Conservation (phyloP, 257 asterid species). For the Lantana camara region DNA sequence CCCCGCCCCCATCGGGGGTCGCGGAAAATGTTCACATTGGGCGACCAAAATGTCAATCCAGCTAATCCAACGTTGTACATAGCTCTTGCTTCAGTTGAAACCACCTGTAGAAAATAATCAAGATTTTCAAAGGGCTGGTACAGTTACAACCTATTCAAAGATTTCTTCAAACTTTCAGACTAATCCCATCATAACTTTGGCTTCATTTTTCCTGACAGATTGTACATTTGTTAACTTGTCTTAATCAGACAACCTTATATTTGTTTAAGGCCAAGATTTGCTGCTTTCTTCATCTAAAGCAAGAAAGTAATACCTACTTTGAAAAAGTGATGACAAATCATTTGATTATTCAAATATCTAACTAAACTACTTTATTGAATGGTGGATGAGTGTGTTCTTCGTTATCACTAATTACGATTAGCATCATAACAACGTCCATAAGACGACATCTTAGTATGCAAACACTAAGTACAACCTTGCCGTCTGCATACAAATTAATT, state of each 20-base stretch:
- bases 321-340: conserved; percentile 22
- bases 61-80: conserved; percentile 92
- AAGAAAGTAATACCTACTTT: conserved; percentile 29
- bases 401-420: neutral
- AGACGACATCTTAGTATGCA: conserved; percentile 25
- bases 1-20: conserved; percentile 99
- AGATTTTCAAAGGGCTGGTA: too few species aligned
- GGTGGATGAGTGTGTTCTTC: neutral
- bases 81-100: conserved; percentile 95
- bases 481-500: conserved; percentile 10
- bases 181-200: neutral
- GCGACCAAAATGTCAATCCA: conserved; percentile 96
- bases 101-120: conserved; percentile 54
- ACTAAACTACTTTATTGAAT: conserved; percentile 9
- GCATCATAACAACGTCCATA: conserved; percentile 27
- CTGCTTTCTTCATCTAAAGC: conserved; percentile 15
- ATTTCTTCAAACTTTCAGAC: conserved; percentile 21
- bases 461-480: conserved; percentile 27
- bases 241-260: conserved; percentile 25
- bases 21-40: conserved; percentile 83
- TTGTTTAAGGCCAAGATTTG: conserved; percentile 12
- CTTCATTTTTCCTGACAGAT: too few species aligned
- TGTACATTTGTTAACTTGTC: conserved; percentile 29
- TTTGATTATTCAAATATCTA: conserved; percentile 17
- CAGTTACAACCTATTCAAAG: neutral